Conservation (phyloP, 805 yeast species). For the Candida ficus region DNA sequence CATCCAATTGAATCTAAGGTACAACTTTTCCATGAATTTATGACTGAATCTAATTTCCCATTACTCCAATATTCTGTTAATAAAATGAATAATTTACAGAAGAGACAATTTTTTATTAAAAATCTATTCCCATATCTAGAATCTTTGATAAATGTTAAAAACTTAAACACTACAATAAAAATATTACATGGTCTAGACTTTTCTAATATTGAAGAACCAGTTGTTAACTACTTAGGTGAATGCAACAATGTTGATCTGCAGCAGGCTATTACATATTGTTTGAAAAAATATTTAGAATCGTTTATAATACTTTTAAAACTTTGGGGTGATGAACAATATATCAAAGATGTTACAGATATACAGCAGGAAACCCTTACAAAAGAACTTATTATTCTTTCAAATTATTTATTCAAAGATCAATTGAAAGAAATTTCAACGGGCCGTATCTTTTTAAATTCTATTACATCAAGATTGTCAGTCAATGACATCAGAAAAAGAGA, state of each 20-base stretch:
- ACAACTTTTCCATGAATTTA: slow-evolving; percentile 12
- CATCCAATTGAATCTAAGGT: slow-evolving; percentile 23
- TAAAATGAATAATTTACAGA: slow-evolving; percentile 13
- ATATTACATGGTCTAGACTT: slow-evolving; percentile 11
- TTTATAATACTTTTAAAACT: slow-evolving; percentile 13
- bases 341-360: slow-evolving; percentile 35
- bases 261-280: slow-evolving; percentile 7
- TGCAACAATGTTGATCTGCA: slow-evolving; percentile 9
- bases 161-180: slow-evolving; percentile 8
- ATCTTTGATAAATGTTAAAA: slow-evolving; percentile 3
- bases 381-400: slow-evolving; percentile 35
- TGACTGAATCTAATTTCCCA: slow-evolving; percentile 9
- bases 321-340: slow-evolving; percentile 34
- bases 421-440: slow-evolving; percentile 31
- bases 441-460: slow-evolving; percentile 38
- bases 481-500: slow-evolving; percentile 39
- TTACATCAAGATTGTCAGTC: slow-evolving; percentile 53
- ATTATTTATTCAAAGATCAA: slow-evolving; percentile 19
- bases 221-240: slow-evolving; percentile 7
- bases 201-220: slow-evolving; percentile 5
- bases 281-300: slow-evolving; percentile 5
- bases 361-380: slow-evolving; percentile 47
- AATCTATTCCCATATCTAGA: slow-evolving; percentile 18
- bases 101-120: slow-evolving; percentile 13
- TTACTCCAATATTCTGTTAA: background rate